Conservation (phyloP, 306 rosid genomes). For the Malus sylvestris region DNA sequence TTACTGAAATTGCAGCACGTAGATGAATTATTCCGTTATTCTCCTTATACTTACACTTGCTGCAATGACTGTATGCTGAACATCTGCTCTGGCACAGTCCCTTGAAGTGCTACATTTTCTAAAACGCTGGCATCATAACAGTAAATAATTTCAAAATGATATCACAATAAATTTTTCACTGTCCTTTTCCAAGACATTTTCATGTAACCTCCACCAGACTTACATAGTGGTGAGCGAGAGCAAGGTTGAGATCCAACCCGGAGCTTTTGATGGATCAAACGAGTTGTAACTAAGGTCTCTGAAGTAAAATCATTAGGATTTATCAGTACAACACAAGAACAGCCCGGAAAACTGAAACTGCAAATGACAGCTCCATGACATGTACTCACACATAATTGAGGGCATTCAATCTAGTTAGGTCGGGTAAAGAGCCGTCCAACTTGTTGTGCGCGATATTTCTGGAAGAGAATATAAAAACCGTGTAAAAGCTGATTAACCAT, state of each 20-base stretch:
- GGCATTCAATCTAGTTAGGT: conserved; percentile 52
- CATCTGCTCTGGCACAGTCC: conserved; percentile 57
- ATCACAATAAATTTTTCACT: neutral
- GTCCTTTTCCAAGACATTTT: neutral
- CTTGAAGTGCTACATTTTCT: conserved; percentile 75
- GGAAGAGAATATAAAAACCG: conserved; percentile 22
- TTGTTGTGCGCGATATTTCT: conserved; percentile 71
- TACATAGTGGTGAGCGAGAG: conserved; percentile 79
- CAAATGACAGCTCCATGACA: conserved; percentile 7
- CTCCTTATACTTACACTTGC: conserved; percentile 70
- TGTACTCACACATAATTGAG: conserved; percentile 75
- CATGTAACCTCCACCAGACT: conserved; percentile 23
- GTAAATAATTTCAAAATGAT: neutral
- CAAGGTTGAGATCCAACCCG: conserved; percentile 62
- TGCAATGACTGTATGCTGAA: conserved; percentile 68
- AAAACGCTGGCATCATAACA: conserved; percentile 34
- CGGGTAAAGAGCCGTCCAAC: conserved; percentile 60
- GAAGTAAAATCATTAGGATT: conserved; percentile 5
- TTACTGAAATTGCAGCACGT: neutral
- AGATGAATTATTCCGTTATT: neutral
- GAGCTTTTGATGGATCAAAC: conserved; percentile 62
- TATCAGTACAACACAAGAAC: conserved; percentile 14
- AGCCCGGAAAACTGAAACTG: neutral
- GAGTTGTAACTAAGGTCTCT: conserved; percentile 92
- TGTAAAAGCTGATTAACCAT: neutral